Evolutionary conservation across 495 filamentous ascomycete species (phyloP).

Genomic region (Aspergillus coremiiformis): DNA sequence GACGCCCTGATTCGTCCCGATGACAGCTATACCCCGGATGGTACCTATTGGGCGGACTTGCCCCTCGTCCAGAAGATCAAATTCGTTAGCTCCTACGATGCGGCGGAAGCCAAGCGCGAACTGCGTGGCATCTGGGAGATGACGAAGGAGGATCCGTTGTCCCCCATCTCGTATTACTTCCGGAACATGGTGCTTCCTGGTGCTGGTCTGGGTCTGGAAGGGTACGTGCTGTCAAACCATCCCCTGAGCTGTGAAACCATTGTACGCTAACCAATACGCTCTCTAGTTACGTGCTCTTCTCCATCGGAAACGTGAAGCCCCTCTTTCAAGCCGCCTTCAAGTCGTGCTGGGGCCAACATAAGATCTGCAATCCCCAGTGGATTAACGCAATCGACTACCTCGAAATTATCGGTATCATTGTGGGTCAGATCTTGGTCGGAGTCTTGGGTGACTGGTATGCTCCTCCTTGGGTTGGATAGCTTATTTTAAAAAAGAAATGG

Average conservation of each 20-base stretch:
- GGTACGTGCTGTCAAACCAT: conserved; percentile 34
- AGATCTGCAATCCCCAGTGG: conserved; percentile 67
- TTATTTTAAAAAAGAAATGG: not conserved
- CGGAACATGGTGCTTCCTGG: conserved; percentile 83
- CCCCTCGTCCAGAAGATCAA: conserved; percentile 53
- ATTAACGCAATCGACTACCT: conserved; percentile 72
- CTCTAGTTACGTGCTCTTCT: conserved; percentile 77
- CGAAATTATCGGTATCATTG: conserved; percentile 82
- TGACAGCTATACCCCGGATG: conserved; percentile 72
- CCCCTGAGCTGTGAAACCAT: not conserved
- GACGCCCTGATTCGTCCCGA: conserved; percentile 67
- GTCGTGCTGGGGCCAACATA: conserved; percentile 59
- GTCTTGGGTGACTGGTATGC: conserved; percentile 50
- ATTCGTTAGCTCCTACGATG: conserved; percentile 66
- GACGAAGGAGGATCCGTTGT: conserved; percentile 73
- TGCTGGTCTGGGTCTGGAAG: conserved; percentile 81
- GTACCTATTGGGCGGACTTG: conserved; percentile 85
- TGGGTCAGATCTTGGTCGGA: conserved; percentile 74
- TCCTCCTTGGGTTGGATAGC: not conserved
- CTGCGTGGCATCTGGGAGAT: conserved; percentile 60
- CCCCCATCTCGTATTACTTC: conserved; percentile 74
- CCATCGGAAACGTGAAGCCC: conserved; percentile 79
- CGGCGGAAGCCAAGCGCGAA: conserved; percentile 56
- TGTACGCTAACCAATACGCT: not conserved
- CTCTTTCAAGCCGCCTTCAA: conserved; percentile 64